Evolutionary conservation across 257 asterid species (phyloP).

Genomic region (Ilex asprella): DNA sequence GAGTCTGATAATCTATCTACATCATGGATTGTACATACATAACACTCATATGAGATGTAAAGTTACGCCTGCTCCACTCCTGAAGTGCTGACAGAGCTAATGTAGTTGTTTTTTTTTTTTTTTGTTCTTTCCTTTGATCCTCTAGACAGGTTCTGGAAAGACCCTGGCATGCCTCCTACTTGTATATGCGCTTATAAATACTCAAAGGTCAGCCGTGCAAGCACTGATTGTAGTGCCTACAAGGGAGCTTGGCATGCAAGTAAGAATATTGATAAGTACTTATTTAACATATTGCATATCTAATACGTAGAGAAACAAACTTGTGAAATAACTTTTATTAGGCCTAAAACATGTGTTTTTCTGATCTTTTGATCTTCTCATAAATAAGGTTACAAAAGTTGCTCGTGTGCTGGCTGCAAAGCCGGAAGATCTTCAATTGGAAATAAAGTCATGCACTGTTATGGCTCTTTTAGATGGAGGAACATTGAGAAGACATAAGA

Average conservation of each 20-base stretch:
- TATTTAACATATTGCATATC: constrained; percentile 8
- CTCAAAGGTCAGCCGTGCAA: constrained; percentile 74
- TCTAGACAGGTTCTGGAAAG: constrained; percentile 99
- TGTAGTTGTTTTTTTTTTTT: constrained; percentile 12
- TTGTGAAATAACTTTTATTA: constrained; percentile 10
- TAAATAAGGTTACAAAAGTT: constrained; percentile 74
- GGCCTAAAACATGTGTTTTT: background rate
- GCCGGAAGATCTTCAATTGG: constrained; percentile 38
- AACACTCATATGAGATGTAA: background rate
- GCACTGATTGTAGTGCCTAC: constrained; percentile 89
- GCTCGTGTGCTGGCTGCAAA: constrained; percentile 71
- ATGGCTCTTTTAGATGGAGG: constrained; percentile 99
- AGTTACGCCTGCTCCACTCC: background rate
- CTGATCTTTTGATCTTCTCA: constrained; percentile 14
- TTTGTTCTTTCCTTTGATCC: constrained; percentile 20
- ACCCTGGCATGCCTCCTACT: constrained; percentile 79
- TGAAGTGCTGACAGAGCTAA: constrained; percentile 16
- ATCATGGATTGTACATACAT: background rate
- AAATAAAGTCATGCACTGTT: constrained; percentile 50
- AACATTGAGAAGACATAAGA: constrained; percentile 74
- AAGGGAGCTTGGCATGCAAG: constrained; percentile 97
- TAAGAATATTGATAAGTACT: constrained; percentile 21
- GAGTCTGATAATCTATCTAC: too few species aligned
- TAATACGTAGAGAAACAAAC: background rate
- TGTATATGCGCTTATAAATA: constrained; percentile 56